A percentile compares a stretch with the other conserved stretches of the same genome.
Conservation (phyloP, 129 eudicot genomes). For the Artemisia argyi region DNA sequence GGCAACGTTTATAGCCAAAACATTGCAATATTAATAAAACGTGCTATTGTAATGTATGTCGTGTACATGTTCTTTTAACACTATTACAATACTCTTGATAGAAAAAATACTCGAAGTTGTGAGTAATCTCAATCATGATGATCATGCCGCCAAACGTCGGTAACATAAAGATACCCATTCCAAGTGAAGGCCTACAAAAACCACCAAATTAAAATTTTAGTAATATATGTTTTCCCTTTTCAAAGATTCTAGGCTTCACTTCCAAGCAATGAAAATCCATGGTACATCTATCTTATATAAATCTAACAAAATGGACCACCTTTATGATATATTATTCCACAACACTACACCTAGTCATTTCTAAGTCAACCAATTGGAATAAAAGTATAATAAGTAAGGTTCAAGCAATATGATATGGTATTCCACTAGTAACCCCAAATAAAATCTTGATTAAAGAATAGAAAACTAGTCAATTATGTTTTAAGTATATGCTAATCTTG, state of each 20-base stretch:
- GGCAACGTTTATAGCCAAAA: too few species aligned
- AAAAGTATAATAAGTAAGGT: not conserved
- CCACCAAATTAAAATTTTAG: slow-evolving; percentile 30
- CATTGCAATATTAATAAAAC: too few species aligned
- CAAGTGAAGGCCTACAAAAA: slow-evolving; percentile 33
- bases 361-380: slow-evolving; percentile 14
- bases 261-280: slow-evolving; percentile 44
- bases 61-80: not conserved
- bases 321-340: slow-evolving; percentile 20
- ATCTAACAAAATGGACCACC: slow-evolving; percentile 22
- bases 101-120: not conserved
- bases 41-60: not conserved
- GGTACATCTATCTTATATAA: not conserved
- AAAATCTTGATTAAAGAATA: too few species aligned
- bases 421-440: not conserved
- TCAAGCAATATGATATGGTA: not conserved
- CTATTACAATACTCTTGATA: not conserved
- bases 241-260: slow-evolving; percentile 44
- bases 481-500: not conserved
- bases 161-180: slow-evolving; percentile 36
- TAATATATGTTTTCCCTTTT: slow-evolving; percentile 32
- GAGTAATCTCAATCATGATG: slow-evolving; percentile 25
- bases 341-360: slow-evolving; percentile 8
- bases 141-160: slow-evolving; percentile 27
- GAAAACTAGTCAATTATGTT: too few species aligned